phyloP scores from a whole-genome alignment of 805 yeast species.

The Myxozyma udenii region DNA sequence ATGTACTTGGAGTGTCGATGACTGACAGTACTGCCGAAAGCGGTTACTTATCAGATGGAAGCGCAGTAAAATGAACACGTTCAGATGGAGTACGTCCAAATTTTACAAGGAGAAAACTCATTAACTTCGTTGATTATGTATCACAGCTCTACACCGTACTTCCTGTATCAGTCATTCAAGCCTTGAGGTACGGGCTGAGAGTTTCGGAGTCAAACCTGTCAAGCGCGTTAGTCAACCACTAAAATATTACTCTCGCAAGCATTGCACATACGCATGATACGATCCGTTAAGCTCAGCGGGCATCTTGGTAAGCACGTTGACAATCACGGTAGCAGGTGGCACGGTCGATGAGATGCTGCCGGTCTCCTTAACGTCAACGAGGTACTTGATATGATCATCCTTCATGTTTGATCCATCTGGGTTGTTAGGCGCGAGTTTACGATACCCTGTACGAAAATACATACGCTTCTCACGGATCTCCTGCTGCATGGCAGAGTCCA shows the following conservation, averaged over 20 bases:
- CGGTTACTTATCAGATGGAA: no score
- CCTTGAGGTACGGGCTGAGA: slow-evolving; percentile 19
- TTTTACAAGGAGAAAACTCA: no score
- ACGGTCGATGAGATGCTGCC: slow-evolving; percentile 61
- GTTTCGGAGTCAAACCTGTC: slow-evolving; percentile 19
- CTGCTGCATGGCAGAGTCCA: slow-evolving; percentile 83
- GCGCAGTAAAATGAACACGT: no score
- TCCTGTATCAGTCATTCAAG: no score
- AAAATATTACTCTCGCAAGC: background rate
- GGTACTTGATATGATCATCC: slow-evolving; percentile 19
- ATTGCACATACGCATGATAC: slow-evolving; percentile 54
- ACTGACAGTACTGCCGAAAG: no score
- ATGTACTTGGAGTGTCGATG: no score
- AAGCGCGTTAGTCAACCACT: background rate
- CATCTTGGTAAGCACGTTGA: slow-evolving; percentile 61
- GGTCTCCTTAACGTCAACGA: slow-evolving; percentile 40
- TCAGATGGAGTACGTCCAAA: no score
- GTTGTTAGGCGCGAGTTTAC: background rate
- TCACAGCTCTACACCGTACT: no score
- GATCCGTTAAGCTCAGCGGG: slow-evolving; percentile 59
- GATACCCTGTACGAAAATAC: slow-evolving; percentile 2
- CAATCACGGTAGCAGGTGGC: slow-evolving; percentile 69
- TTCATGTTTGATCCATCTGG: slow-evolving; percentile 26
- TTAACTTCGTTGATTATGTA: no score
- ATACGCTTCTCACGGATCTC: slow-evolving; percentile 62